These are phyloP conservation scores for Kingdonia uniflora DNA, from an alignment of 164 flowering plant species.

Conservation along the genomic window DNA sequence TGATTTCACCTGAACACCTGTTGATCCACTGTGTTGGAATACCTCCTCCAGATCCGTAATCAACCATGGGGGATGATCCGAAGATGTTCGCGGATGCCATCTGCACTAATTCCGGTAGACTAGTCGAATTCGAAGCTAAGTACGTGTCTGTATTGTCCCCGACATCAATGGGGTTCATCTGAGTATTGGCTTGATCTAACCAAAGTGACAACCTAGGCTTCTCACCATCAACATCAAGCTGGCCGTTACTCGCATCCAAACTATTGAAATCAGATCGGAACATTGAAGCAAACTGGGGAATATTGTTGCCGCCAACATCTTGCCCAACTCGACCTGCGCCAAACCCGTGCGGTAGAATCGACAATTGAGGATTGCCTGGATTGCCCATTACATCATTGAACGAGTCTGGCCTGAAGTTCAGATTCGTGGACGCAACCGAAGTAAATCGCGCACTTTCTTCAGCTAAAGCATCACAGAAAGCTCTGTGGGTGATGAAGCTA, in stretches of 20 bases:
- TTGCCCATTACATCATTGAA: neutral
- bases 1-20: neutral
- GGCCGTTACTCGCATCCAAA: neutral
- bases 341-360: constrained; percentile 1
- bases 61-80: constrained; percentile 14
- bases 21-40: constrained; percentile 7
- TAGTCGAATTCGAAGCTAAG: constrained; percentile 10
- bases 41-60: constrained; percentile 7
- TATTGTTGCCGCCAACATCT: constrained; percentile 1
- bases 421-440: constrained; percentile 14
- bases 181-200: constrained; percentile 31
- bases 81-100: constrained; percentile 19
- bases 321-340: neutral
- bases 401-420: constrained; percentile 15
- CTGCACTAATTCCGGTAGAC: constrained; percentile 20
- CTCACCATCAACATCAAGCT: constrained; percentile 11
- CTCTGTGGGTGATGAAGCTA: constrained; percentile 72
- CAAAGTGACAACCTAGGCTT: constrained; percentile 35
- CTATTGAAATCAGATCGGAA: constrained; percentile 12
- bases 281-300: constrained; percentile 9
- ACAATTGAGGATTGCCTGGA: constrained; percentile 6
- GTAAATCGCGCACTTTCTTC: constrained; percentile 43
- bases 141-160: constrained; percentile 11
- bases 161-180: constrained; percentile 17
- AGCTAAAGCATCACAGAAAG: constrained; percentile 59